Evolutionary conservation across 202 grass and related monocot species (phyloP).

Genomic region (Elaeis oleifera): DNA sequence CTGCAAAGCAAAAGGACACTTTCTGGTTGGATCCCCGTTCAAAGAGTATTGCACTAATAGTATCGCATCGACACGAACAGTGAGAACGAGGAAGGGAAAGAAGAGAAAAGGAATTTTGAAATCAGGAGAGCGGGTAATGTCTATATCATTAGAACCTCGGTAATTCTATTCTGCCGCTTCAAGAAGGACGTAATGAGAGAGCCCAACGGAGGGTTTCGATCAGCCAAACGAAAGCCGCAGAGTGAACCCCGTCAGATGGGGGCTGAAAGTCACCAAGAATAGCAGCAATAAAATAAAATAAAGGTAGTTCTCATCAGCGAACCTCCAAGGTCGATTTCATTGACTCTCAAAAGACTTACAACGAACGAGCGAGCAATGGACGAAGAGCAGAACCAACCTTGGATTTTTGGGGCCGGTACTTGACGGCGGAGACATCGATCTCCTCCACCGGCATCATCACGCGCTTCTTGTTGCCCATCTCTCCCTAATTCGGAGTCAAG

Average conservation of each 20-base stretch:
- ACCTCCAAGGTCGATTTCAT: no score
- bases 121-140: background rate
- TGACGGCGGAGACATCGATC: conserved; percentile 53
- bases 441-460: conserved; percentile 52
- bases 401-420: conserved; percentile 39
- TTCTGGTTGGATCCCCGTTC: no score
- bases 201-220: conserved; percentile 59
- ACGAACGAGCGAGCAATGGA: background rate
- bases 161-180: conserved; percentile 70
- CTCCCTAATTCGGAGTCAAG: no score
- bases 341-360: background rate
- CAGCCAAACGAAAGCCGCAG: conserved; percentile 63
- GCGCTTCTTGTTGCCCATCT: conserved; percentile 22
- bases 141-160: conserved; percentile 25
- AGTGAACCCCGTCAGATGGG: conserved; percentile 53
- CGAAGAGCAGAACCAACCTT: conserved; percentile 6
- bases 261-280: conserved; percentile 31
- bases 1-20: conserved; percentile 28
- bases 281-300: background rate
- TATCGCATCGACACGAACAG: background rate
- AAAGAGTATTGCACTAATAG: background rate
- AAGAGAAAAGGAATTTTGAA: background rate
- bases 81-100: background rate
- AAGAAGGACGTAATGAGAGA: conserved; percentile 42
- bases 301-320: no score